Evolutionary conservation across 2,329 filamentous ascomycete species (phyloP).

Genomic region (Aureobasidium leucospermi): DNA sequence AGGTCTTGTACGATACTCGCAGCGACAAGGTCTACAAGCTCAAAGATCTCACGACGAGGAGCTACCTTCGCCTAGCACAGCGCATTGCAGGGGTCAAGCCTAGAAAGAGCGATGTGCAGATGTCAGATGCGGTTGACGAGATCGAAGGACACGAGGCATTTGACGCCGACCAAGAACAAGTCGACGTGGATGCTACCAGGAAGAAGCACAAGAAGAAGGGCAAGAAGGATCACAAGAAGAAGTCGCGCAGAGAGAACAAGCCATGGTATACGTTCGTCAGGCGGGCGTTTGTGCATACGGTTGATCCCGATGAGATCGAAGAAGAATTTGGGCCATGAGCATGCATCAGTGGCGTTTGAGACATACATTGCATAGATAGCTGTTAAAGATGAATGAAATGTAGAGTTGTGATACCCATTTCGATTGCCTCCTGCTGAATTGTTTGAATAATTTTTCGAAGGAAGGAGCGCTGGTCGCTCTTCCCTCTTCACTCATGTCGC

Average conservation of each 20-base stretch:
- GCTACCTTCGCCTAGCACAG: slow-evolving; percentile 70
- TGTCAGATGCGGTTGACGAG: slow-evolving; percentile 15
- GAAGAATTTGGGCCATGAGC: slow-evolving; percentile 29
- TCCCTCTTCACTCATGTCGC: no score
- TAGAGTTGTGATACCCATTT: not conserved
- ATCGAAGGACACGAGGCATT: slow-evolving; percentile 21
- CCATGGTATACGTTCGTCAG: slow-evolving; percentile 70
- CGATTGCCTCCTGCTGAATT: no score
- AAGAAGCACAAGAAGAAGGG: slow-evolving; percentile 26
- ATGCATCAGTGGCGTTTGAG: not conserved
- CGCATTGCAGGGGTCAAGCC: slow-evolving; percentile 57
- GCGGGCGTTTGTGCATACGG: slow-evolving; percentile 72
- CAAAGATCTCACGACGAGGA: slow-evolving; percentile 76
- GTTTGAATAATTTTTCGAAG: no score
- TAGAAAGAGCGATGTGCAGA: slow-evolving; percentile 20
- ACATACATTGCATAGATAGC: not conserved
- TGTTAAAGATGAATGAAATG: not conserved
- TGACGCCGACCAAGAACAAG: slow-evolving; percentile 25
- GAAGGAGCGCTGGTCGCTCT: no score
- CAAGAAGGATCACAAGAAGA: slow-evolving; percentile 41
- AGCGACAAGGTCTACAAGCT: slow-evolving; percentile 68
- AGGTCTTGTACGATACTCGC: slow-evolving; percentile 81
- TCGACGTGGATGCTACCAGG: slow-evolving; percentile 24
- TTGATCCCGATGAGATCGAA: slow-evolving; percentile 57
- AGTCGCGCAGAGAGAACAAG: slow-evolving; percentile 52